Base-by-base conservation (phyloP, 1,284 basidiomycete species). In the Flammula alnicola region DNA sequence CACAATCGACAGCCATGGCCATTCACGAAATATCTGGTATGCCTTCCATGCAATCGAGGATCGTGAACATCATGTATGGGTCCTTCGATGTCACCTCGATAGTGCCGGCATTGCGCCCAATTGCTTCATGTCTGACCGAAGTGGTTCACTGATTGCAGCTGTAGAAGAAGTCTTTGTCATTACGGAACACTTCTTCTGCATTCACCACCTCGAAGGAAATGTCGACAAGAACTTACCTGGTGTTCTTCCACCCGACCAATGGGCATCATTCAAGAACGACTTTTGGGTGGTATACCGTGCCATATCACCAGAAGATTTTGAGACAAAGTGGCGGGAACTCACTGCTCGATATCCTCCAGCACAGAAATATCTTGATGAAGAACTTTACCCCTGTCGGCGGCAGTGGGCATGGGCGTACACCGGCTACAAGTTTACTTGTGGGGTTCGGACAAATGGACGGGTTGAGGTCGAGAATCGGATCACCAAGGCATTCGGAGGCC, bases 331-430 rank as follows among this genome's bases (percentile, higher is more conserved):
- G 57, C 8, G 43, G 8, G 8, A 39, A 0, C 60, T 67, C 8
- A 25, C 46, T 0, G n/a, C 37, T 0, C 14, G 30, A 1, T 66
- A 44, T 52, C 58, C 63, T 16, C 16, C 47, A n/a, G 54, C 60
- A 3, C n/a, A 49, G 19, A 3, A 25, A 3, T 69, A 68, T 50
- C 61, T 67, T 5, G 45, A 62, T 12, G 47, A 47, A 5, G 57
- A 63, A 35, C 36, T 69, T 2, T 66, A 64, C 47, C 44, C 51
- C 7, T 63, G 61, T 37, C 55, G 58, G 1, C 44, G 60, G 14
- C 57, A 53, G 4, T 70, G 67, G 68, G 68, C 66, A 17, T 68
- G 63, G 64, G 56, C 61, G 3, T 69, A 55, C 51, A 45, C 63
- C 2, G 52, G 55, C 19, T 30, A 38, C 12, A 33, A 51, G 9